phyloP scores from a whole-genome alignment of 2,329 filamentous ascomycete species.

The Neurospora sp. region DNA sequence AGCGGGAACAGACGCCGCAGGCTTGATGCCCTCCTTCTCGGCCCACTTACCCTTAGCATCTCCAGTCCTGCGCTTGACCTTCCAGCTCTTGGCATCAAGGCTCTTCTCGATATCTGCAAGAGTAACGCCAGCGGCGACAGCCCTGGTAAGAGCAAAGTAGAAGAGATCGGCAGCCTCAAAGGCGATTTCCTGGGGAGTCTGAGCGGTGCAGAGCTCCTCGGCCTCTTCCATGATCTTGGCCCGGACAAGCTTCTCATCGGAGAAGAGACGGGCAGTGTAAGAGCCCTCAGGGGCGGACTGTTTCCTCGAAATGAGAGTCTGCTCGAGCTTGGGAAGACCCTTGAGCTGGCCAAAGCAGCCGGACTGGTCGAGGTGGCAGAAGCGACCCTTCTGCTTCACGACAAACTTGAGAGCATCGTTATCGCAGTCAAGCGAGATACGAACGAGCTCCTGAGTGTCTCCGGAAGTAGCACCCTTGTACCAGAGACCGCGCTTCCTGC shows the following conservation, averaged over 20 bases:
- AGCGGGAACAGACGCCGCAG: conserved; percentile 23
- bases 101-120: conserved; percentile 86
- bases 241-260: conserved; percentile 75
- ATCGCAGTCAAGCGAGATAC: conserved; percentile 83
- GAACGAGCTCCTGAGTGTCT: conserved; percentile 81
- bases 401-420: conserved; percentile 85
- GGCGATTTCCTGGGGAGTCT: conserved; percentile 71
- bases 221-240: conserved; percentile 99
- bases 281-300: conserved; percentile 76
- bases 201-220: conserved; percentile 84
- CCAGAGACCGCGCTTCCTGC: conserved; percentile 90
- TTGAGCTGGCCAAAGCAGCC: conserved; percentile 83
- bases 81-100: conserved; percentile 87
- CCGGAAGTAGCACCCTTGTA: conserved; percentile 93
- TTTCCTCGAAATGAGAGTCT: conserved; percentile 76
- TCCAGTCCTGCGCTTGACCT: conserved; percentile 85
- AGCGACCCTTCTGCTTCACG: conserved; percentile 80
- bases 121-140: conserved; percentile 71
- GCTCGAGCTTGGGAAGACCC: conserved; percentile 75
- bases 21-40: conserved; percentile 63
- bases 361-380: conserved; percentile 88
- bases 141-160: conserved; percentile 91
- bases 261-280: conserved; percentile 89
- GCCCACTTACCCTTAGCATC: conserved; percentile 93
- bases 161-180: conserved; percentile 93